Evolutionary conservation across 2,329 filamentous ascomycete species (phyloP).

Genomic region (Cladosporium sp.): DNA sequence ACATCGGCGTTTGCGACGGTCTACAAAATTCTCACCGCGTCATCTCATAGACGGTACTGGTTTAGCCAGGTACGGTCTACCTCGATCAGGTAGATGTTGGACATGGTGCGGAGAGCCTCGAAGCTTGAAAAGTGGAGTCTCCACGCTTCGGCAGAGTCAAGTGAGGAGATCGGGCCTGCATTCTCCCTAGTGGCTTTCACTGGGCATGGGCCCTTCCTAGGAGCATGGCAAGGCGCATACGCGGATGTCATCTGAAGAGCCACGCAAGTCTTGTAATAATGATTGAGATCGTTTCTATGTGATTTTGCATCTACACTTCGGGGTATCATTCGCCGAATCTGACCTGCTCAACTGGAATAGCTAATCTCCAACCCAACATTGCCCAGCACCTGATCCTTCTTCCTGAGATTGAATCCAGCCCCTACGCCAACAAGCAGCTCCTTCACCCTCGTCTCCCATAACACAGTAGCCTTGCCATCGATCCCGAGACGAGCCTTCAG

Average conservation of each 20-base stretch:
- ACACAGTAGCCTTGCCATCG: constrained; percentile 72
- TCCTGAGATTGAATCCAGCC: constrained; percentile 73
- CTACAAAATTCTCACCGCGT: not conserved
- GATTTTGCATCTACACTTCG: not conserved
- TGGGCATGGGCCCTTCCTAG: not conserved
- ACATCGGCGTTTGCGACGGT: too few species aligned
- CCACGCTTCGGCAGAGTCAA: not conserved
- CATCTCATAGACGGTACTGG: not conserved
- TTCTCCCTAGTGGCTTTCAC: not conserved
- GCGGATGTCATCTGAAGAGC: too few species aligned
- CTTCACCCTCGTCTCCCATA: constrained; percentile 93
- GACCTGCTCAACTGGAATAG: constrained; percentile 51
- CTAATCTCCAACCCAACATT: constrained; percentile 73
- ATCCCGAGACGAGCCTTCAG: constrained; percentile 87
- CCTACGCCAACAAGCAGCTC: constrained; percentile 88
- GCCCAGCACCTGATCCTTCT: constrained; percentile 68
- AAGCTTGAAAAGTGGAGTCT: not conserved
- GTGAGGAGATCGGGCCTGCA: not conserved
- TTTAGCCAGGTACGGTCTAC: constrained; percentile 6
- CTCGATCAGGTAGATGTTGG: not conserved
- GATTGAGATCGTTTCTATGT: not conserved
- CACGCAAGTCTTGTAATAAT: too few species aligned
- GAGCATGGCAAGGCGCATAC: too few species aligned
- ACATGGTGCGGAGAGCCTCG: not conserved
- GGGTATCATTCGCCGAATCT: not conserved